Evolutionary conservation across 176 grass and related monocot species (phyloP).

Genomic region (Bonia amplexicaulis): DNA sequence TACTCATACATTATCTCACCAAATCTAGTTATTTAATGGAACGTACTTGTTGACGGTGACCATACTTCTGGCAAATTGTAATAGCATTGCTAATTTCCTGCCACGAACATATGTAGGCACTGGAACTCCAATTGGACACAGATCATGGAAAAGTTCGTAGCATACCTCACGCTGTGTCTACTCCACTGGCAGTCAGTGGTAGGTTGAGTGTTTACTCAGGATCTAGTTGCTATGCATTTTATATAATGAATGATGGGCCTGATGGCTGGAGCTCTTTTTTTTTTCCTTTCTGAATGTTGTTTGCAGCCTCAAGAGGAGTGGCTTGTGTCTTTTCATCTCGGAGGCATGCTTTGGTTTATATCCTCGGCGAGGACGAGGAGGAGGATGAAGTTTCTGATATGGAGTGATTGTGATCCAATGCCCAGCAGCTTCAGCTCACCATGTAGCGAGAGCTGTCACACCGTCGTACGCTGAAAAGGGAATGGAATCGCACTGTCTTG

Average conservation of each 20-base stretch:
- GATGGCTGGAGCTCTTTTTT: background rate
- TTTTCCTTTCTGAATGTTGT: background rate
- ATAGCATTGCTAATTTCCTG: conserved; percentile 4
- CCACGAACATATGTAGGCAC: conserved; percentile 15
- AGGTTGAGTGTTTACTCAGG: conserved; percentile 30
- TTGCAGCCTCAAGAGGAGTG: conserved; percentile 81
- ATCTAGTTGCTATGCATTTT: conserved; percentile 8
- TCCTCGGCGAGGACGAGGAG: conserved; percentile 89
- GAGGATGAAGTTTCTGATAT: conserved; percentile 62
- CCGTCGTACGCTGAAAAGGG: background rate
- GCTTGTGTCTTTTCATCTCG: conserved; percentile 72
- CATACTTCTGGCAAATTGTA: conserved; percentile 1
- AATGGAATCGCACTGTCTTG: background rate
- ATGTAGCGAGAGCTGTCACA: background rate
- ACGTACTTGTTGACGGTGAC: background rate
- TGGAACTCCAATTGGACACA: conserved; percentile 46
- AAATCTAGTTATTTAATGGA: background rate
- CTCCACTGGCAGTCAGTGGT: conserved; percentile 89
- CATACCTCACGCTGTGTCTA: conserved; percentile 57
- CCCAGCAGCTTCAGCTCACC: background rate
- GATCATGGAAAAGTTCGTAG: conserved; percentile 69
- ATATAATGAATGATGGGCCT: background rate
- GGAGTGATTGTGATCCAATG: conserved; percentile 42
- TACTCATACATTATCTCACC: background rate
- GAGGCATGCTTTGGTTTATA: conserved; percentile 80